Evolutionary conservation across 1,284 basidiomycete genomes (phyloP).

Genomic region (Ceratobasidium sp.): DNA sequence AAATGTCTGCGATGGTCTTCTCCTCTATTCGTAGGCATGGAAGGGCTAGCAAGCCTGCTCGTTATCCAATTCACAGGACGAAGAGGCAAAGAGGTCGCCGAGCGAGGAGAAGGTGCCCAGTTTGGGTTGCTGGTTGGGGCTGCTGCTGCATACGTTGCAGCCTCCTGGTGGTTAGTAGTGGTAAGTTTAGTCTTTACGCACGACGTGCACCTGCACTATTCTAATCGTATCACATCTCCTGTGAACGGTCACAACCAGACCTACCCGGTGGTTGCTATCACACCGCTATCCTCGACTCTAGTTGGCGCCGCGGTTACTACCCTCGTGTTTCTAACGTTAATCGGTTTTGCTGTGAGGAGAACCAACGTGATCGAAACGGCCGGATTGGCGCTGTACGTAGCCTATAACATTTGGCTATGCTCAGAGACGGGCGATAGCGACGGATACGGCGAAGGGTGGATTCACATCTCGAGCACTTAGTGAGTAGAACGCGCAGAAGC

Average conservation of each 20-base stretch:
- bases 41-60: slow-evolving; percentile 81
- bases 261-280: slow-evolving; percentile 78
- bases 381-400: slow-evolving; percentile 82
- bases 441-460: slow-evolving; percentile 40
- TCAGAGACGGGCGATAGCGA: slow-evolving; percentile 52
- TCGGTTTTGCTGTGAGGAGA: slow-evolving; percentile 84
- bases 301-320: slow-evolving; percentile 76
- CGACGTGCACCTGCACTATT: not conserved
- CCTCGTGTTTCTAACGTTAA: slow-evolving; percentile 84
- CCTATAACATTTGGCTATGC: slow-evolving; percentile 84
- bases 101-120: slow-evolving; percentile 72
- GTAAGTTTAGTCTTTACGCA: slow-evolving; percentile 54
- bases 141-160: slow-evolving; percentile 74
- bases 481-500: slow-evolving; percentile 7
- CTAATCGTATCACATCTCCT: not conserved
- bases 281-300: slow-evolving; percentile 82
- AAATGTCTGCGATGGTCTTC: slow-evolving; percentile 70
- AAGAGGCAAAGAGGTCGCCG: slow-evolving; percentile 71
- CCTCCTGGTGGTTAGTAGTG: slow-evolving; percentile 80
- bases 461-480: slow-evolving; percentile 56
- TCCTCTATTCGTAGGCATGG: slow-evolving; percentile 79
- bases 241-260: slow-evolving; percentile 55
- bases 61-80: slow-evolving; percentile 76
- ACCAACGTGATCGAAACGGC: slow-evolving; percentile 95
- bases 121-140: slow-evolving; percentile 74